Conservation (phyloP, 495 filamentous ascomycete genomes). For the Bryoglossum gracile region DNA sequence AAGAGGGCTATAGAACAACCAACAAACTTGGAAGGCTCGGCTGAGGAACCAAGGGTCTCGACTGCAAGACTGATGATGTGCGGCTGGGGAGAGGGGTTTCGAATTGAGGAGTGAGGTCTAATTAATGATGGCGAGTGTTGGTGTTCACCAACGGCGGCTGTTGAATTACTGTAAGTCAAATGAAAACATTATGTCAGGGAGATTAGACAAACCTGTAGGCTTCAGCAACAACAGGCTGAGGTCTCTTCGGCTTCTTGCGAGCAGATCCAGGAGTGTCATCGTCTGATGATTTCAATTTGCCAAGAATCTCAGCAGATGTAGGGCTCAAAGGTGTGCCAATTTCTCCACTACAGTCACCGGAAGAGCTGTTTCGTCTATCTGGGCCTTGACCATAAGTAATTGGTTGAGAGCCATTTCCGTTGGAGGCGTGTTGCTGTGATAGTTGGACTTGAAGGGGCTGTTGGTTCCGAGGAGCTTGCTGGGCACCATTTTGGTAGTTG, state of each 20-base stretch:
- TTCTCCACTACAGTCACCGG: neutral
- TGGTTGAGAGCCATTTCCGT: neutral
- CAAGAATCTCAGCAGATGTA: slow-evolving; percentile 23
- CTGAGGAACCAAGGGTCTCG: neutral
- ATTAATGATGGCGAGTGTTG: no score
- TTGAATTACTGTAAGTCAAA: slow-evolving; percentile 4
- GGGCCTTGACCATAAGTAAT: neutral
- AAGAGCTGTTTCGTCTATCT: neutral
- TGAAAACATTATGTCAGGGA: neutral
- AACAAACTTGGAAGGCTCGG: slow-evolving; percentile 25
- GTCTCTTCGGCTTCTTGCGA: slow-evolving; percentile 27
- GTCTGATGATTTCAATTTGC: slow-evolving; percentile 19
- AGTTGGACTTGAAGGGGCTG: neutral
- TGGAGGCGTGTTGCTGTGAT: neutral
- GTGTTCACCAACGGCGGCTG: slow-evolving; percentile 25
- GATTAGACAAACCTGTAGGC: slow-evolving; percentile 33
- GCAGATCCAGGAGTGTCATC: slow-evolving; percentile 14
- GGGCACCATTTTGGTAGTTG: slow-evolving; percentile 3
- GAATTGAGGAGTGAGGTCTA: neutral
- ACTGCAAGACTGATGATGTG: slow-evolving; percentile 15
- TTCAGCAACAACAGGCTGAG: slow-evolving; percentile 31
- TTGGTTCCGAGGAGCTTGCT: neutral
- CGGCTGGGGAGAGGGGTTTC: neutral
- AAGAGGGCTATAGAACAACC: slow-evolving; percentile 14
- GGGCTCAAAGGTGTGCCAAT: slow-evolving; percentile 8